Evolutionary conservation across 441 rosid species (phyloP).

Genomic region (Viola pubescens): DNA sequence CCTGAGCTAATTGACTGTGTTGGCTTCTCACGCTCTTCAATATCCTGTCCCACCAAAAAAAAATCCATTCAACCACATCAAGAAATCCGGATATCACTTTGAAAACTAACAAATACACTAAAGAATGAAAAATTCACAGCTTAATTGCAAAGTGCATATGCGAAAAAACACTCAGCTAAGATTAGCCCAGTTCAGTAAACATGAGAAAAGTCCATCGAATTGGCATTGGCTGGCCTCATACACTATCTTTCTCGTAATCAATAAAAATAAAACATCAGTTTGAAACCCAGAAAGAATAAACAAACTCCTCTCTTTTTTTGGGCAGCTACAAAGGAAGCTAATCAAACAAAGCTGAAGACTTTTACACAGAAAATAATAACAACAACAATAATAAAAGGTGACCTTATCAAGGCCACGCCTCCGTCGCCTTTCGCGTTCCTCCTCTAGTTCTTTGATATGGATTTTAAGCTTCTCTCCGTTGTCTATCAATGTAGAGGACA

Average conservation of each 20-base stretch:
- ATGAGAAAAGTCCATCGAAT: too few species aligned
- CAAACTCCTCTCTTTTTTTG: not conserved
- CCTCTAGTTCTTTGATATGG: constrained; percentile 27
- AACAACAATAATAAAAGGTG: constrained; percentile 19
- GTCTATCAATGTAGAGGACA: constrained; percentile 30
- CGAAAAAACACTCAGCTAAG: not conserved
- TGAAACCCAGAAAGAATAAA: not conserved
- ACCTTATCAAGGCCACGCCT: constrained; percentile 12
- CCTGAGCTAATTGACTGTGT: constrained; percentile 21
- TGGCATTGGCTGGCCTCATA: too few species aligned
- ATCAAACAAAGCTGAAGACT: not conserved
- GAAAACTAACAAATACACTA: not conserved
- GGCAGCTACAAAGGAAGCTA: constrained; percentile 11
- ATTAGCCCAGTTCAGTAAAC: too few species aligned
- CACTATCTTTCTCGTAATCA: too few species aligned
- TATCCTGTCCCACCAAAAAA: constrained; percentile 38
- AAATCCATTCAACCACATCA: constrained; percentile 1
- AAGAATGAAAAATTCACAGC: not conserved
- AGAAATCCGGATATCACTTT: not conserved
- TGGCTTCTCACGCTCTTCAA: constrained; percentile 26
- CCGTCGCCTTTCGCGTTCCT: constrained; percentile 45
- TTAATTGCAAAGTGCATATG: not conserved
- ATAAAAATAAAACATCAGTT: not conserved
- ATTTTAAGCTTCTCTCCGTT: constrained; percentile 39
- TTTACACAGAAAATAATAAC: not conserved